Percentiles rank a stretch among this genome's conserved stretches.
phyloP scores from a whole-genome alignment of 257 asterid genomes.

The Salvia hispanica region DNA sequence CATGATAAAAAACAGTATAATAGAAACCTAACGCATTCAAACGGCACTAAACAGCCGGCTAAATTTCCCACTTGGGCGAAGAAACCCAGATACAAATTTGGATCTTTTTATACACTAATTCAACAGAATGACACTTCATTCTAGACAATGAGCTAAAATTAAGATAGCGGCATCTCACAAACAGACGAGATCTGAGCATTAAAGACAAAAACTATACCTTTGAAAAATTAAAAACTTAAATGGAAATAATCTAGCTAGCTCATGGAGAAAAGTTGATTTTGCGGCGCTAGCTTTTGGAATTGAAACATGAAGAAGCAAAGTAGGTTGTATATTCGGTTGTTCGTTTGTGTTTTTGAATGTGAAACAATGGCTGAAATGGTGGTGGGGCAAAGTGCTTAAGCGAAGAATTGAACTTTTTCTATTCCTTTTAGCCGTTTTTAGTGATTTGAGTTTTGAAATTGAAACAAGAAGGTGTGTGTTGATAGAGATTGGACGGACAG shows the following conservation, averaged over 20 bases:
- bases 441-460: not conserved
- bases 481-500: constrained; percentile 20
- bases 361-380: constrained; percentile 29
- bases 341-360: constrained; percentile 4
- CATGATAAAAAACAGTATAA: not conserved
- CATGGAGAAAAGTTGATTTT: not conserved
- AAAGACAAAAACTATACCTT: constrained; percentile 20
- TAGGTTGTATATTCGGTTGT: not conserved
- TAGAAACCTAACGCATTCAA: constrained; percentile 6
- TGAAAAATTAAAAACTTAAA: not conserved
- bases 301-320: constrained; percentile 15
- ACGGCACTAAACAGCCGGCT: constrained; percentile 24
- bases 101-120: not conserved
- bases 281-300: constrained; percentile 20
- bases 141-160: not conserved
- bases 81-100: constrained; percentile 21
- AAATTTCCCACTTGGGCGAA: constrained; percentile 15
- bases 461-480: not conserved
- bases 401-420: constrained; percentile 21
- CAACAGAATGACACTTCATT: not conserved
- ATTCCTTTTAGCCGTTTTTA: not conserved
- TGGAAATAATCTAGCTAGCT: constrained; percentile 16
- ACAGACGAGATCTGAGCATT: constrained; percentile 34
- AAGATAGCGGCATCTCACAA: not conserved
- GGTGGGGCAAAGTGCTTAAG: constrained; percentile 13